Percentiles rank a stretch among this genome's conserved stretches.
Evolutionary conservation across 345 rosid species (phyloP).

Genomic region (Combretum micranthum): DNA sequence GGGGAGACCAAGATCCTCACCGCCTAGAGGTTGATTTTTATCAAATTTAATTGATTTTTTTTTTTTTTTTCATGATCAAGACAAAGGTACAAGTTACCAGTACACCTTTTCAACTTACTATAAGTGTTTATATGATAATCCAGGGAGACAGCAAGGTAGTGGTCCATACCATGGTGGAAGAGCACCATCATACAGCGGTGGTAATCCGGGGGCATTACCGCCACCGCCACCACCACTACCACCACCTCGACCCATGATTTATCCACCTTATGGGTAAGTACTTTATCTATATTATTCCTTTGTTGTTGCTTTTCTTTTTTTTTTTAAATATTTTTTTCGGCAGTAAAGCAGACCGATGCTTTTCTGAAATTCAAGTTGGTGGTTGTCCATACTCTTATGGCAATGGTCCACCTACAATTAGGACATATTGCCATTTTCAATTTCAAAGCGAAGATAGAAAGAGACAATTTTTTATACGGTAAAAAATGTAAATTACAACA

Average conservation of each 20-base stretch:
- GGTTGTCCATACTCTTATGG: too few species aligned
- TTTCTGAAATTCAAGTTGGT: too few species aligned
- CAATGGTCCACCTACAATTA: too few species aligned
- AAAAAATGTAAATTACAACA: background rate
- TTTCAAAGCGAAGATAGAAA: background rate
- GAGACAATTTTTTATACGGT: background rate
- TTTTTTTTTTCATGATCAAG: background rate
- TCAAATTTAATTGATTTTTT: background rate
- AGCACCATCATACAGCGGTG: slow-evolving; percentile 17
- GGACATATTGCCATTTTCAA: slow-evolving; percentile 1
- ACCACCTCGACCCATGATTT: slow-evolving; percentile 36
- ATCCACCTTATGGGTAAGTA: slow-evolving; percentile 55
- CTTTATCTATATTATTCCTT: background rate
- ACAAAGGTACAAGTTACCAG: background rate
- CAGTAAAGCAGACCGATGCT: background rate
- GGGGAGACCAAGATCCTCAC: slow-evolving; percentile 78
- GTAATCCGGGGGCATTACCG: slow-evolving; percentile 36
- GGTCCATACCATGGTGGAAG: slow-evolving; percentile 38
- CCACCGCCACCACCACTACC: slow-evolving; percentile 21
- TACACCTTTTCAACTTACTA: background rate
- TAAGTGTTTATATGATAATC: background rate
- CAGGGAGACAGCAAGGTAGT: slow-evolving; percentile 64
- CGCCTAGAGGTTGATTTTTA: slow-evolving; percentile 56
- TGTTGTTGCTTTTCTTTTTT: background rate
- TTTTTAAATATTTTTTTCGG: background rate